Conservation (phyloP, 1,284 basidiomycete species). For the Coniophora puteana region DNA sequence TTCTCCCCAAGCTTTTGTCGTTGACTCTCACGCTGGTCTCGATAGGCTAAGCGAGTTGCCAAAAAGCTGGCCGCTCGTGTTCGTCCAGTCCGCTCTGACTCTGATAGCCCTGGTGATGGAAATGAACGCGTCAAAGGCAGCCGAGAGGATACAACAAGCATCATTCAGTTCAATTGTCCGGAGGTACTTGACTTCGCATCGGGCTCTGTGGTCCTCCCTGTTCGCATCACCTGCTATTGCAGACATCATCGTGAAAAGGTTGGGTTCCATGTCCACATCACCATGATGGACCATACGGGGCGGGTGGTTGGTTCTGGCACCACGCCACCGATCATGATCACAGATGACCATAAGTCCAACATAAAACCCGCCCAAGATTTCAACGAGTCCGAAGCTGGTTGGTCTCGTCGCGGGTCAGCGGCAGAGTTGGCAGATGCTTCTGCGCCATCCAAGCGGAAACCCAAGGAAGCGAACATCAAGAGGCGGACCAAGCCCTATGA, state of each 20-base stretch:
- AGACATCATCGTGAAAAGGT: conserved; percentile 97
- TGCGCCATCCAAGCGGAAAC: conserved; percentile 41
- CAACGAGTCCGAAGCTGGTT: conserved; percentile 38
- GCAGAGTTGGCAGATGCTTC: conserved; percentile 25
- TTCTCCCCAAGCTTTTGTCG: conserved; percentile 2
- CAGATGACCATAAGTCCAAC: conserved; percentile 95
- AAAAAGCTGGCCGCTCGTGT: conserved; percentile 81
- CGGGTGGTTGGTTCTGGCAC: conserved; percentile 81
- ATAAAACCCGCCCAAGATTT: conserved; percentile 27
- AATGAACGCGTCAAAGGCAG: conserved; percentile 38
- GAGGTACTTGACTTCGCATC: conserved; percentile 88
- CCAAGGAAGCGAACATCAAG: conserved; percentile 35
- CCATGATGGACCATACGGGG: conserved; percentile 80
- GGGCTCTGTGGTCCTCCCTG: conserved; percentile 86
- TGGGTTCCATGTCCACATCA: conserved; percentile 93
- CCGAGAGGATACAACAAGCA: conserved; percentile 75
- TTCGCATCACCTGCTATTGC: conserved; percentile 98
- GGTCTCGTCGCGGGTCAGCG: conserved; percentile 33
- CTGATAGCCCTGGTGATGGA: conserved; percentile 61
- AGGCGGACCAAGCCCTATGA: conserved; percentile 63
- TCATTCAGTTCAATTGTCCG: conserved; percentile 95
- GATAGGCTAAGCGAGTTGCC: conserved; percentile 81
- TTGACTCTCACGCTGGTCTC: conserved; percentile 8
- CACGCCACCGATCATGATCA: conserved; percentile 96
- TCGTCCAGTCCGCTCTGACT: conserved; percentile 71